A percentile compares a stretch with the other conserved stretches of the same genome.
phyloP scores from a whole-genome alignment of 1,139 yeast species.

The Suhomyces atakaporum region DNA sequence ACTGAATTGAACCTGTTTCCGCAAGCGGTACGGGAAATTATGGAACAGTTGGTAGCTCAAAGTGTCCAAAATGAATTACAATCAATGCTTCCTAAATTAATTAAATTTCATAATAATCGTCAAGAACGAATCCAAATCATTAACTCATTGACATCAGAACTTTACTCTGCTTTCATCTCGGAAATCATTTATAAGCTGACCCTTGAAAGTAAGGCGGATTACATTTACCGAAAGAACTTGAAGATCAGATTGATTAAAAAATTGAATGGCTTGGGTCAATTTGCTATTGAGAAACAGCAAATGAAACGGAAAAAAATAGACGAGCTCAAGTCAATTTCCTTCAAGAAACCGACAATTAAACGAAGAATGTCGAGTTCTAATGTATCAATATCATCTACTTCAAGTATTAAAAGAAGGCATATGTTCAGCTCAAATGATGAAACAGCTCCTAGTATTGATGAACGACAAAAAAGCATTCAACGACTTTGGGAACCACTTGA shows the following conservation, averaged over 20 bases:
- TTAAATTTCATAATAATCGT: conserved; percentile 22
- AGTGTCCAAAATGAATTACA: conserved; percentile 34
- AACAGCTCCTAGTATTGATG: conserved; percentile 18
- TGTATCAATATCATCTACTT: conserved; percentile 10
- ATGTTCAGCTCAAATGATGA: conserved; percentile 7
- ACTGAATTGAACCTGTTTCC: conserved; percentile 21
- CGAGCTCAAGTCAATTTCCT: conserved; percentile 45
- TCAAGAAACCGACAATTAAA: conserved; percentile 27
- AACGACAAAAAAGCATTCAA: conserved; percentile 35
- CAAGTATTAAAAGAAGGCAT: conserved; percentile 17
- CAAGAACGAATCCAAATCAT: conserved; percentile 34
- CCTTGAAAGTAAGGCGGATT: conserved; percentile 45
- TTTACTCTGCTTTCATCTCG: conserved; percentile 60
- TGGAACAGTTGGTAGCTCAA: conserved; percentile 31
- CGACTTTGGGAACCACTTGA: conserved; percentile 46
- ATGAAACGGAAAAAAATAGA: conserved; percentile 34
- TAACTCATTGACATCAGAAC: conserved; percentile 43
- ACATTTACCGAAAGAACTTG: conserved; percentile 25
- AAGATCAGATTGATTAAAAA: conserved; percentile 27
- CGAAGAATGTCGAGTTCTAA: conserved; percentile 22
- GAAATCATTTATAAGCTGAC: conserved; percentile 51
- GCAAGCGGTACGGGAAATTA: conserved; percentile 25
- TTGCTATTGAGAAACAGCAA: conserved; percentile 23
- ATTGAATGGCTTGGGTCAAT: conserved; percentile 28
- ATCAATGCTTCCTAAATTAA: conserved; percentile 27